Percentiles rank a stretch among this genome's conserved stretches.
Conservation (phyloP, 2,329 filamentous ascomycete genomes). For the Zasmidium angulare region DNA sequence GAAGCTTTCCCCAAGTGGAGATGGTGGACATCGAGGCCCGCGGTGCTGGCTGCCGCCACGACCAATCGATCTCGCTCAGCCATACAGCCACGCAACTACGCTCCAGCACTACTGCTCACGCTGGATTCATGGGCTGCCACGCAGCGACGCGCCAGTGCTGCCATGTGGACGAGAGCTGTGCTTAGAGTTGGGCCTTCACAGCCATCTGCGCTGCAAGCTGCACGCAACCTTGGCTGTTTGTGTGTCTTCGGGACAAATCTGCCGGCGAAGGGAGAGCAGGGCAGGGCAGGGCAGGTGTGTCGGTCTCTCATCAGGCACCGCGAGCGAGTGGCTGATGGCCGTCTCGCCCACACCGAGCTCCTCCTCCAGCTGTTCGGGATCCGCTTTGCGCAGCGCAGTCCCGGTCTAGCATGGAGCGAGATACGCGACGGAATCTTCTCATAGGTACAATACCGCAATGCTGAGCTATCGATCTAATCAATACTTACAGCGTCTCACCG, state of each 20-base stretch:
- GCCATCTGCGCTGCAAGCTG: background rate
- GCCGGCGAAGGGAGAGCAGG: conserved; percentile 2
- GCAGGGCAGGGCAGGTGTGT: too few relatives aligned
- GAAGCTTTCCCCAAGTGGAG: background rate
- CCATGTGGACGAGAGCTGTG: background rate
- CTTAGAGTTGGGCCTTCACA: too few relatives aligned
- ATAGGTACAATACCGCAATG: background rate
- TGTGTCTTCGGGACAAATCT: background rate
- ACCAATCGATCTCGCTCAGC: too few relatives aligned
- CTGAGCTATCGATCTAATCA: too few relatives aligned
- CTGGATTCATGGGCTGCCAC: background rate
- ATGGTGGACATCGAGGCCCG: too few relatives aligned
- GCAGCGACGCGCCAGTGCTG: background rate
- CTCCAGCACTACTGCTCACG: background rate
- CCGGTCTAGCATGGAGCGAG: background rate
- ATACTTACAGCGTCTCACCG: background rate
- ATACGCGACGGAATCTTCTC: background rate
- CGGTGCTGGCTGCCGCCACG: too few relatives aligned
- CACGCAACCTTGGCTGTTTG: background rate
- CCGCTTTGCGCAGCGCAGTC: background rate
- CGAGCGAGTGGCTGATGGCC: conserved; percentile 2
- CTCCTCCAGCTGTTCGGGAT: background rate
- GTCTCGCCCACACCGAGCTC: background rate
- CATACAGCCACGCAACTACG: background rate
- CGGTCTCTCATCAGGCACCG: conserved; percentile 1